Evolutionary conservation across 805 yeast species (phyloP).

Genomic region (Myxozyma vanderwaltii): DNA sequence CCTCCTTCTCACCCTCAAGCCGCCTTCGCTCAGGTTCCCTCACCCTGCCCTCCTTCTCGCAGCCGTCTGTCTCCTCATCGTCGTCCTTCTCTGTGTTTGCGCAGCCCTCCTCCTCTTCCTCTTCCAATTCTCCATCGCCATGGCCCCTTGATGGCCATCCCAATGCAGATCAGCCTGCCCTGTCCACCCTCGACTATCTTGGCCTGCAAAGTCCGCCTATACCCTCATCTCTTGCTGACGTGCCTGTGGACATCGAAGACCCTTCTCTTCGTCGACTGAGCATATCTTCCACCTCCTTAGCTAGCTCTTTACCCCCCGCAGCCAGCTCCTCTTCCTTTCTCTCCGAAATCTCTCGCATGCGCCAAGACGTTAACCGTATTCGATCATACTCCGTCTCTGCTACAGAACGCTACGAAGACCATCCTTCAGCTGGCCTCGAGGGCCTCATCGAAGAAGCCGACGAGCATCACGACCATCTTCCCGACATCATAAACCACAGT

Average conservation of each 20-base stretch:
- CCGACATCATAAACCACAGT: conserved; percentile 3
- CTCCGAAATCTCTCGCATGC: conserved; percentile 23
- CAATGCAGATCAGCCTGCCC: conserved; percentile 22
- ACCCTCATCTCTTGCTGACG: conserved; percentile 6
- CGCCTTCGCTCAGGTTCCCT: conserved; percentile 33
- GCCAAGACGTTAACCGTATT: conserved; percentile 30
- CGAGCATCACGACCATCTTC: conserved; percentile 22
- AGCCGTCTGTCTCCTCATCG: background rate
- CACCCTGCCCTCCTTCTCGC: conserved; percentile 23
- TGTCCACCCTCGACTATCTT: conserved; percentile 33
- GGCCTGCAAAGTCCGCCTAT: conserved; percentile 30
- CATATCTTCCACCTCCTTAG: background rate
- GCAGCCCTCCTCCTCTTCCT: background rate
- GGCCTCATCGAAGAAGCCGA: conserved; percentile 27
- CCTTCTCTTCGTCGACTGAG: conserved; percentile 1
- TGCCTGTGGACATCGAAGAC: background rate
- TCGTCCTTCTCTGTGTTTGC: conserved; percentile 12
- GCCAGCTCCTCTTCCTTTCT: conserved; percentile 12
- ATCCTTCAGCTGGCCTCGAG: conserved; percentile 9
- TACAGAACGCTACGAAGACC: conserved; percentile 30
- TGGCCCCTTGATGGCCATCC: background rate
- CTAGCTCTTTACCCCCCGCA: background rate
- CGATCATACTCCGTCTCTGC: conserved; percentile 35
- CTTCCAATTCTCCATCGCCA: background rate
- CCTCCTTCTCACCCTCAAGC: background rate